phyloP scores from a whole-genome alignment of 2,329 filamentous ascomycete species.

The Stagonosporopsis cucurbitacearum region DNA sequence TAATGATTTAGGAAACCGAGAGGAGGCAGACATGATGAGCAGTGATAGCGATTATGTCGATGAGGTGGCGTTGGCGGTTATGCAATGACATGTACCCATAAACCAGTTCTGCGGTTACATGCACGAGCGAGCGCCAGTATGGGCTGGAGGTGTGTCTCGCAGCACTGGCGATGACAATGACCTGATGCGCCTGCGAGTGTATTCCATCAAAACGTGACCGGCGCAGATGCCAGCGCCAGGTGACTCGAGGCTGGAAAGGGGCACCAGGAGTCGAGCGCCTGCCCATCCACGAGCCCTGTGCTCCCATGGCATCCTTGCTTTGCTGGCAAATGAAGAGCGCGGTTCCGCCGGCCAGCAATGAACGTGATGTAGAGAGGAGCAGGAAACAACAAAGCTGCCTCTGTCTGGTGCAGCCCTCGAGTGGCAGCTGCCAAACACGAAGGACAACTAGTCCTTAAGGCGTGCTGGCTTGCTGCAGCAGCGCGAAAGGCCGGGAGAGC shows the following conservation, averaged over 20 bases:
- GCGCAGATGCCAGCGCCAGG: slow-evolving; percentile 21
- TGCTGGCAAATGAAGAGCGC: slow-evolving; percentile 6
- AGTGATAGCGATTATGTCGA: neutral
- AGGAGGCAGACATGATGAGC: neutral
- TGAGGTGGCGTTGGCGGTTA: slow-evolving; percentile 2
- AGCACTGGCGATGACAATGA: slow-evolving; percentile 5
- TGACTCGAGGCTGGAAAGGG: slow-evolving; percentile 29
- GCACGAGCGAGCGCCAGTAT: neutral
- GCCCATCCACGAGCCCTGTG: slow-evolving; percentile 14
- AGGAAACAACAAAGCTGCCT: slow-evolving; percentile 17
- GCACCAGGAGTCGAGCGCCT: slow-evolving; percentile 15
- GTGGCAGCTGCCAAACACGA: slow-evolving; percentile 17
- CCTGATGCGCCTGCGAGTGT: slow-evolving; percentile 8
- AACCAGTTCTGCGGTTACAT: slow-evolving; percentile 9
- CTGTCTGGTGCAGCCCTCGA: slow-evolving; percentile 5
- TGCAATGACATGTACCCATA: slow-evolving; percentile 1
- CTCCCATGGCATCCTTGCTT: slow-evolving; percentile 23
- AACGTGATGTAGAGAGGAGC: slow-evolving; percentile 13
- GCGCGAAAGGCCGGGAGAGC: slow-evolving; percentile 21
- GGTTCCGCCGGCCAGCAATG: neutral
- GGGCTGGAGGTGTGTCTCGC: neutral
- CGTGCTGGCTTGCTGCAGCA: slow-evolving; percentile 13
- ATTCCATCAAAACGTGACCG: slow-evolving; percentile 9
- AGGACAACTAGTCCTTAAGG: slow-evolving; percentile 11
- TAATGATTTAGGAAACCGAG: neutral